These are phyloP conservation scores for Diaporthe amygdali DNA, from an alignment of 2,329 filamentous ascomycete species.

Conservation along the genomic window DNA sequence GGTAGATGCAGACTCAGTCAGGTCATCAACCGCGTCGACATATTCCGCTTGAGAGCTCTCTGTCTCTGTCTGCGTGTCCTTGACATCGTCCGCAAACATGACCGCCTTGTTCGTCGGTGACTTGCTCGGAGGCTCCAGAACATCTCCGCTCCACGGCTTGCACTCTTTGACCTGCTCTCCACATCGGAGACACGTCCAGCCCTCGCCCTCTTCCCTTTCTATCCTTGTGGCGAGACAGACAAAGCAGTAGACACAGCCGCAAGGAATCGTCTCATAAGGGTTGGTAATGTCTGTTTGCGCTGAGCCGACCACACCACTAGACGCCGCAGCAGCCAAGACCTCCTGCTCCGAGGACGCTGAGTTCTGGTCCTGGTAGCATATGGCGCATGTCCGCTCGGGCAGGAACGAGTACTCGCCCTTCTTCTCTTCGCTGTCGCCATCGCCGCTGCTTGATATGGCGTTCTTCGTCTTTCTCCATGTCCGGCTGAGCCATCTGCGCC, in stretches of 20 bases:
- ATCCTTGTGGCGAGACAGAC: constrained; percentile 90
- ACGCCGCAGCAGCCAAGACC: constrained; percentile 68
- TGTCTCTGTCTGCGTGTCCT: constrained; percentile 38
- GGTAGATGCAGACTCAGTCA: constrained; percentile 22
- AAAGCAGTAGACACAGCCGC: constrained; percentile 94
- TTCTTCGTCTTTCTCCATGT: constrained; percentile 83
- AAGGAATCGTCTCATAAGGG: constrained; percentile 89
- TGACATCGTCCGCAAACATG: constrained; percentile 64
- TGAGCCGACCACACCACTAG: constrained; percentile 82
- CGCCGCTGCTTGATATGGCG: constrained; percentile 55
- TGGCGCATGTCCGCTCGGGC: constrained; percentile 92
- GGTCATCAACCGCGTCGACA: constrained; percentile 13
- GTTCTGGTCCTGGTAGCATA: constrained; percentile 96
- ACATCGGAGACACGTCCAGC: constrained; percentile 90
- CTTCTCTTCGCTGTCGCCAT: constrained; percentile 44
- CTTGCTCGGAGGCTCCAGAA: constrained; percentile 65
- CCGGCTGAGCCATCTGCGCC: constrained; percentile 86
- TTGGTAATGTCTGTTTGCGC: constrained; percentile 95
- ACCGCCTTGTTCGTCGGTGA: constrained; percentile 58
- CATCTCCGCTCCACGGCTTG: constrained; percentile 89
- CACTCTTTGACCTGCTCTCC: constrained; percentile 85
- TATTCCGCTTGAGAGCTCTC: constrained; percentile 24
- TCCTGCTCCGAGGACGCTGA: constrained; percentile 77
- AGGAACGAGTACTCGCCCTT: constrained; percentile 83
- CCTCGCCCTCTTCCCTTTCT: constrained; percentile 91